Evolutionary conservation across 805 yeast genomes (phyloP).

Genomic region (Candida chauliodis): DNA sequence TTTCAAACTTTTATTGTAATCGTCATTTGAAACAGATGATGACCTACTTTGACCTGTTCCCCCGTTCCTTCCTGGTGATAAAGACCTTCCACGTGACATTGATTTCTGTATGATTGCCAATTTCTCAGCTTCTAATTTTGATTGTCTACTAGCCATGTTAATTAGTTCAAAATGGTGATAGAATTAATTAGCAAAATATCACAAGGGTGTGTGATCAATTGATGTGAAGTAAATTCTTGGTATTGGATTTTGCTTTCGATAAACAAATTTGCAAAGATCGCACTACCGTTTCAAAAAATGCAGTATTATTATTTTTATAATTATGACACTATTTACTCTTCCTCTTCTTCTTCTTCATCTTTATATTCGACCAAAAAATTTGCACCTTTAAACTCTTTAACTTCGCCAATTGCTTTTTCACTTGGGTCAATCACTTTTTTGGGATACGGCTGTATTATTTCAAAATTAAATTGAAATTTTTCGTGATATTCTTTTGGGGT

Average conservation of each 20-base stretch:
- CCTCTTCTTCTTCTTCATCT: constrained; percentile 21
- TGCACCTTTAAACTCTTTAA: constrained; percentile 32
- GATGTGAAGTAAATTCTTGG: constrained; percentile 2
- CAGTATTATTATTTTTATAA: not conserved
- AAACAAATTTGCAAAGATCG: not conserved
- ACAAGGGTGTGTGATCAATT: constrained; percentile 1
- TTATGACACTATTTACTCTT: constrained; percentile 5
- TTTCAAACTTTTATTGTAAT: constrained; percentile 41
- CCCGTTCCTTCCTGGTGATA: constrained; percentile 28
- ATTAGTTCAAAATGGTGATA: not conserved
- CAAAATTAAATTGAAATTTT: constrained; percentile 30
- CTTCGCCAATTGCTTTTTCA: constrained; percentile 12
- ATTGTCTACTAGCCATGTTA: constrained; percentile 12
- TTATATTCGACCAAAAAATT: constrained; percentile 34
- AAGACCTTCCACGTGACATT: constrained; percentile 36
- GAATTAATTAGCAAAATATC: not conserved
- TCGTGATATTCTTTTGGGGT: constrained; percentile 20
- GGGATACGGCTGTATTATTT: constrained; percentile 41
- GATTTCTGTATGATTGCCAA: constrained; percentile 38
- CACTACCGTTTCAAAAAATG: not conserved
- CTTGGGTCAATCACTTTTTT: constrained; percentile 23
- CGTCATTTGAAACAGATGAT: constrained; percentile 34
- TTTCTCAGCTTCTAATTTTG: constrained; percentile 40
- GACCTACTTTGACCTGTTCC: constrained; percentile 21
- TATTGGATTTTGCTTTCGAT: not conserved